Evolutionary conservation across 78 protist genomes (phyloP), one percentile per base, ranked within the genome.

Genomic region (Chrysochromulina parva): DNA sequence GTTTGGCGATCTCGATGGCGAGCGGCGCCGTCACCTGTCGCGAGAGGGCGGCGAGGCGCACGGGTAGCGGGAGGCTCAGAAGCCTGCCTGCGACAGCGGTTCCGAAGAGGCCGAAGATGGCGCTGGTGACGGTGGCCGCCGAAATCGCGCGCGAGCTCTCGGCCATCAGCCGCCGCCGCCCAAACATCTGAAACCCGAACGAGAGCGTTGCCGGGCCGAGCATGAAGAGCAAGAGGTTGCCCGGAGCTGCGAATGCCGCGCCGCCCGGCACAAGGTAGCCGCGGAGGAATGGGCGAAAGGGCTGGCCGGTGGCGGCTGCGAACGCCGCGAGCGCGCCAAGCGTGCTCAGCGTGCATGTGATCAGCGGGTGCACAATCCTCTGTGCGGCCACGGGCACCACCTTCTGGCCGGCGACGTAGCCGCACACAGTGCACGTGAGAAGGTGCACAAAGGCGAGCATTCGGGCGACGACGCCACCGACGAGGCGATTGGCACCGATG

Each of bases 261-360:
- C 80, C 80, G 16, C 80, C 80, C 52, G 80, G 80, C 22, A 71
- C 52, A 52, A 71, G 80, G 52, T 71, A 71, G 80, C 52, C 7
- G 20, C 80, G 80, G 80, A 71, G 55, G 5, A 71, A 38, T n/a
- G 26, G 16, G n/a, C 3, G 4, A 52, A 38, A 71, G 16, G 52
- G 80, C 10, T 38, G 80, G 16, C n/a, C 38, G 16, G 80, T 10
- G 52, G 52, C 38, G 16, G 80, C 47, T 2, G 80, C 80, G 52
- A 71, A 71, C 17, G 53, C 80, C 5, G 52, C 6, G 52, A 26
- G 4, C 16, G 80, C 80, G 55, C 47, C 47, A 71, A 11, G 4
- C 52, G 80, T 71, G 80, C 20, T 2, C 22, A 38, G 22, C 5
- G 80, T 71, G 53, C 53, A 24, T 10, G 80, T 38, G 80, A 71